These are phyloP conservation scores for Cladosporium sp. DNA, from an alignment of 2,329 filamentous ascomycete species.

Conservation along the genomic window DNA sequence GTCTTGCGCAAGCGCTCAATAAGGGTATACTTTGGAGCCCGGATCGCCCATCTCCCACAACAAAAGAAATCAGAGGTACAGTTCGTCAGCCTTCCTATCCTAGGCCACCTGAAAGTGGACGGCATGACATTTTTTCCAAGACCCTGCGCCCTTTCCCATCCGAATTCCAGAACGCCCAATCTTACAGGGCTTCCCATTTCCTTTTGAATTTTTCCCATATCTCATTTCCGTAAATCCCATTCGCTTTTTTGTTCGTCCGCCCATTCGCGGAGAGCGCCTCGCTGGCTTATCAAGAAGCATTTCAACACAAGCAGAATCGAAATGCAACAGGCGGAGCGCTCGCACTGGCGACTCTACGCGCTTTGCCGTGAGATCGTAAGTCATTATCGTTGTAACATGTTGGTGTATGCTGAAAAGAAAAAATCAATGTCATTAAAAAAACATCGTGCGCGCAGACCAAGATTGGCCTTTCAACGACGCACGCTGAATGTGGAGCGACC, in stretches of 20 bases:
- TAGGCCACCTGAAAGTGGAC: neutral
- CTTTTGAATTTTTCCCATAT: neutral
- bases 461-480: slow-evolving; percentile 13
- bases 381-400: slow-evolving; percentile 13
- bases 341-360: slow-evolving; percentile 11
- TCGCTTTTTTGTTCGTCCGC: neutral
- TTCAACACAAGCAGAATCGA: slow-evolving; percentile 5
- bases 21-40: slow-evolving; percentile 7
- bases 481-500: slow-evolving; percentile 19
- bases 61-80: neutral
- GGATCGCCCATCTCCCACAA: neutral
- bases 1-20: slow-evolving; percentile 5
- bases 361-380: slow-evolving; percentile 13
- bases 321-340: slow-evolving; percentile 13
- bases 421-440: neutral
- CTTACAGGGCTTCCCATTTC: neutral
- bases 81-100: neutral
- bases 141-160: neutral
- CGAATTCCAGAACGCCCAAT: no score
- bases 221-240: neutral
- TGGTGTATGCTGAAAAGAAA: slow-evolving; percentile 8
- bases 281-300: slow-evolving; percentile 8
- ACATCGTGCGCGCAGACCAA: neutral
- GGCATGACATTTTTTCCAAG: neutral
- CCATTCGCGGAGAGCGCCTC: slow-evolving; percentile 1